These are phyloP conservation scores for Niveomyces coronatus DNA, from an alignment of 2,329 filamentous ascomycete species.

Conservation along the genomic window DNA sequence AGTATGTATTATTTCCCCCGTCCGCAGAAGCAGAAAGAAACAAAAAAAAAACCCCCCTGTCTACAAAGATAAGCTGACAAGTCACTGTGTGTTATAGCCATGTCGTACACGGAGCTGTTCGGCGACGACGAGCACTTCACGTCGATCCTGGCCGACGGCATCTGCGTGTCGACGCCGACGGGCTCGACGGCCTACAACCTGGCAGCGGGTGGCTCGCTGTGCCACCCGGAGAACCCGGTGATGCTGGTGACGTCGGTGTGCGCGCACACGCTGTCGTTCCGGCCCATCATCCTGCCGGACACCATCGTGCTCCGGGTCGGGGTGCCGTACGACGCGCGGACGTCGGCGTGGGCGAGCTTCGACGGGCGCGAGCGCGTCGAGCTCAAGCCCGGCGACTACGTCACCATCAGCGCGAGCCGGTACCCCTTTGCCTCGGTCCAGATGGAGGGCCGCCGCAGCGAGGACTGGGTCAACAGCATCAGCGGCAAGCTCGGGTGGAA, in stretches of 20 bases:
- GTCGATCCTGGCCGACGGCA: constrained; percentile 81
- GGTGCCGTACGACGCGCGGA: constrained; percentile 87
- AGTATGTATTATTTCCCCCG: constrained; percentile 50
- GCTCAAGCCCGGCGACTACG: constrained; percentile 68
- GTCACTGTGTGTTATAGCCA: constrained; percentile 43
- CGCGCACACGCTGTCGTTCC: constrained; percentile 87
- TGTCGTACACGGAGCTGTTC: constrained; percentile 87
- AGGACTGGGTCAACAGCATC: constrained; percentile 78
- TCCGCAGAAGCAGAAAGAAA: neutral
- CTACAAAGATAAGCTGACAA: neutral
- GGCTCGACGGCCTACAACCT: constrained; percentile 94
- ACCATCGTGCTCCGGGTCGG: constrained; percentile 88
- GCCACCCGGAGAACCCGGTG: constrained; percentile 92
- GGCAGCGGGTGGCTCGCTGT: constrained; percentile 87
- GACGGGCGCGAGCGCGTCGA: constrained; percentile 87
- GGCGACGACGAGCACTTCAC: constrained; percentile 95
- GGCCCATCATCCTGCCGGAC: constrained; percentile 93
- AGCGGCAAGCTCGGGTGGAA: constrained; percentile 74
- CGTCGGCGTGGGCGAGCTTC: constrained; percentile 93
- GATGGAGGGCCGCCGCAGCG: constrained; percentile 55
- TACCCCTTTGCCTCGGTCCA: constrained; percentile 74
- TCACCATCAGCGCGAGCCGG: constrained; percentile 70
- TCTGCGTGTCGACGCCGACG: constrained; percentile 89
- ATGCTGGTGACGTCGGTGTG: constrained; percentile 93
- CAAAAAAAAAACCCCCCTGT: neutral